Evolutionary conservation across 805 yeast genomes (phyloP), one percentile per base, ranked within the genome.

Genomic region (Kodamaea laetipori): DNA sequence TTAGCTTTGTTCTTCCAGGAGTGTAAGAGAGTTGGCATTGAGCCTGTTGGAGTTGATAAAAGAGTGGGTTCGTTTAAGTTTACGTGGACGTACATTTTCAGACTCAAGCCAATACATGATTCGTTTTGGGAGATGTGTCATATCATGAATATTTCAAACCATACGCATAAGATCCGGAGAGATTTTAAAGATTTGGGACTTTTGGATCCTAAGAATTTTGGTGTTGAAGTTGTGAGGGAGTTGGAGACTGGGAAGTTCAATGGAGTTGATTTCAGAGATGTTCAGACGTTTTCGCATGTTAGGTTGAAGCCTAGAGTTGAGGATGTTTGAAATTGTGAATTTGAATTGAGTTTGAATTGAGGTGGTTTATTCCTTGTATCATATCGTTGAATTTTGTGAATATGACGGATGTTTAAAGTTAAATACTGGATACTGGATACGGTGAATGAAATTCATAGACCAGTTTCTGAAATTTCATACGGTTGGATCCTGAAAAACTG

Each of bases 51-150:
- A n/a, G 39, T 51, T 13, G 49, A 38, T 3, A 44, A 36, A 6
- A 44, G 57, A 30, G 16, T 19, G 16, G 19, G 36, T 32, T 32
- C 45, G 6, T 49, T 54, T 50, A 49, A 44, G 37, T 67, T 56
- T 47, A 39, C 54, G 30, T 30, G 46, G 25, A 43, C 49, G 10
- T 66, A 56, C 38, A 24, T 54, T 11, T 41, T 44, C 40, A 51
- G 54, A 37, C 51, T 59, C 39, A 56, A 50, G 34, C 67, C 67
- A 7, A 45, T 71, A 11, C 71, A 71, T 45, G 42, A 53, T 8
- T 51, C 63, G 13, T 71, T 71, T 43, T 71, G 75, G 74, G 69
- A 63, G 4, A 52, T 58, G 39, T 66, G 73, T 44, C 58, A 50
- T 16, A 37, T 53, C 5, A 45, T 50, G 25, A 63, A 65, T 23